A percentile compares a stretch with the other conserved stretches of the same genome.
Conservation (phyloP, 495 filamentous ascomycete species). For the Hypoxylon rickii region DNA sequence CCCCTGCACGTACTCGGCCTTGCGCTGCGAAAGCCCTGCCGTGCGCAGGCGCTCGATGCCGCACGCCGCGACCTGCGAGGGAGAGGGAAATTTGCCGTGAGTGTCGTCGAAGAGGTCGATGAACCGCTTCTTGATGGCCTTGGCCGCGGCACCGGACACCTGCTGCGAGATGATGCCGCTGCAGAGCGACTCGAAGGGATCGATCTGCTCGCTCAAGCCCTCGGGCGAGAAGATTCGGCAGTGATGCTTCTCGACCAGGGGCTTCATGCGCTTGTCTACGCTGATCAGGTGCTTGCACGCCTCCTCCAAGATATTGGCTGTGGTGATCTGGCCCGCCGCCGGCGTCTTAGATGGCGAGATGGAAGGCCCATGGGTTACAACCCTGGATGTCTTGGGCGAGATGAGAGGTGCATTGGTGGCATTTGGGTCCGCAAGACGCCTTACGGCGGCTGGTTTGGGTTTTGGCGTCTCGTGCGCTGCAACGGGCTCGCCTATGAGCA, state of each 20-base stretch:
- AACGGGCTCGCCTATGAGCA: constrained; percentile 40
- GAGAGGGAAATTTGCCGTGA: constrained; percentile 68
- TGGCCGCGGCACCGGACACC: constrained; percentile 89
- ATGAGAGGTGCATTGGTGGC: constrained; percentile 74
- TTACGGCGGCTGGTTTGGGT: constrained; percentile 44
- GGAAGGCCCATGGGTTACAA: constrained; percentile 57
- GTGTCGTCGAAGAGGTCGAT: constrained; percentile 70
- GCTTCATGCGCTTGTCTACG: constrained; percentile 72
- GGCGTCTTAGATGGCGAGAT: constrained; percentile 63
- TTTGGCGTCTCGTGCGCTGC: constrained; percentile 28
- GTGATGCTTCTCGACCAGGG: constrained; percentile 72
- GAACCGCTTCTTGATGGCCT: constrained; percentile 84
- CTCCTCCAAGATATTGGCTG: constrained; percentile 73
- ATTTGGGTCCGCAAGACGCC: constrained; percentile 54
- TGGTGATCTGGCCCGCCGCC: constrained; percentile 60
- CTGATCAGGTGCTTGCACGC: constrained; percentile 78
- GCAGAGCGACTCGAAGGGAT: constrained; percentile 82
- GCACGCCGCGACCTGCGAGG: constrained; percentile 66
- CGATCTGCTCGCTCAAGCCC: constrained; percentile 78
- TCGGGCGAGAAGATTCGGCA: constrained; percentile 81
- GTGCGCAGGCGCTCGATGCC: constrained; percentile 70
- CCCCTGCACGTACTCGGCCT: constrained; percentile 91
- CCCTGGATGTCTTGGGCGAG: constrained; percentile 75
- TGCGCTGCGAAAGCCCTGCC: constrained; percentile 86
- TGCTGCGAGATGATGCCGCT: constrained; percentile 95